Evolutionary conservation across 345 rosid genomes (phyloP).

Genomic region (Acer saccharum): DNA sequence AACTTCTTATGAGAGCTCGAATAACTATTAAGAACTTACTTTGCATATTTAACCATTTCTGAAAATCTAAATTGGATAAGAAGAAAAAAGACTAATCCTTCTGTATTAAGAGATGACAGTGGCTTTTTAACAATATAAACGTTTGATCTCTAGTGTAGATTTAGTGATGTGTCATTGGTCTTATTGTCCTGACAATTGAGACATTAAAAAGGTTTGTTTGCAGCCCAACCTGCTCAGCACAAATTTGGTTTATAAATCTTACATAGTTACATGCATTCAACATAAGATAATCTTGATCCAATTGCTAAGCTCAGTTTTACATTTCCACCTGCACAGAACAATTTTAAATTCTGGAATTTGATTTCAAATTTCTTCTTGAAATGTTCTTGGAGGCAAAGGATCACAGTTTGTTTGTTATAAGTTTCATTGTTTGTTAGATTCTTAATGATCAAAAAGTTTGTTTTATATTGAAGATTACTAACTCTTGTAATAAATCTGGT

Average conservation of each 20-base stretch:
- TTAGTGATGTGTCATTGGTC: background rate
- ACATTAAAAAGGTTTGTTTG: background rate
- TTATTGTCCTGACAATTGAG: background rate
- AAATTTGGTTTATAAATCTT: background rate
- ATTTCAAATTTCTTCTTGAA: slow-evolving; percentile 3
- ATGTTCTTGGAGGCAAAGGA: background rate
- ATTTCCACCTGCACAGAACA: background rate
- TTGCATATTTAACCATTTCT: background rate
- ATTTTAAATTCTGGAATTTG: background rate
- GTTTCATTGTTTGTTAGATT: background rate
- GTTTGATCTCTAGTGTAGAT: background rate
- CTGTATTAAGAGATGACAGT: background rate
- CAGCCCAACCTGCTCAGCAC: background rate
- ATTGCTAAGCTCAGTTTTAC: background rate
- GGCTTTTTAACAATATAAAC: background rate
- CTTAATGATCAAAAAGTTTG: background rate
- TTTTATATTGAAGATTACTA: background rate
- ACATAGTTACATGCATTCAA: background rate
- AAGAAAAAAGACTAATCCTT: background rate
- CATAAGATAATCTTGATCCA: background rate
- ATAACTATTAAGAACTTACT: background rate
- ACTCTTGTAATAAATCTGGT: slow-evolving; percentile 14
- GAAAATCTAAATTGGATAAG: background rate
- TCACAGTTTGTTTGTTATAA: background rate
- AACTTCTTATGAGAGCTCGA: background rate